phyloP scores from a whole-genome alignment of 2,329 filamentous ascomycete species.

The Ceratocystis cubensis region DNA sequence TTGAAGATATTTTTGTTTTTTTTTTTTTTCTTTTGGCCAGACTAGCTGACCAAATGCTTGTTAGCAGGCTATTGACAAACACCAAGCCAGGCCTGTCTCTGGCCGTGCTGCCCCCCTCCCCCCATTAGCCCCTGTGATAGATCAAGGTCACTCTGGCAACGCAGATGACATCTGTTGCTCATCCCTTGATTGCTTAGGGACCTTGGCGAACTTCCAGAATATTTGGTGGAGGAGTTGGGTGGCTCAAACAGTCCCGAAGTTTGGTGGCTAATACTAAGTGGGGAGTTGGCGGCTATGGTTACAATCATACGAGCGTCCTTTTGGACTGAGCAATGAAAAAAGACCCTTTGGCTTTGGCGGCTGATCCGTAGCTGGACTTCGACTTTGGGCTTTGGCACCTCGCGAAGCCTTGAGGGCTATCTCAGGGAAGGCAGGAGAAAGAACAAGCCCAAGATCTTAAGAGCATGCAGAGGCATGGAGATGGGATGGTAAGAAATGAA shows the following conservation, averaged over 20 bases:
- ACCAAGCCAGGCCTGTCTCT: not conserved
- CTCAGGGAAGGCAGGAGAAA: not conserved
- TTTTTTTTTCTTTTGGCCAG: not conserved
- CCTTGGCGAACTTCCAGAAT: constrained; percentile 5
- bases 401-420: not conserved
- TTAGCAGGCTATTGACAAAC: not conserved
- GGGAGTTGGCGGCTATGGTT: not conserved
- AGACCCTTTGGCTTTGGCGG: not conserved
- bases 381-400: not conserved
- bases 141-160: not conserved
- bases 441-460: not conserved
- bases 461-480: not conserved
- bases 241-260: constrained; percentile 2
- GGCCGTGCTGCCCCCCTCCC: not conserved
- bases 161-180: not conserved
- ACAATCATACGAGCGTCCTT: not conserved
- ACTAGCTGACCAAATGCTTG: not conserved
- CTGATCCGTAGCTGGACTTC: not conserved
- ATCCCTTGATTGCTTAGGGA: not conserved
- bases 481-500: not conserved
- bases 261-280: not conserved
- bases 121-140: not conserved
- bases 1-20: not conserved
- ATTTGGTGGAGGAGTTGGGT: not conserved
- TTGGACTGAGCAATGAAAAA: not conserved